These are phyloP conservation scores for Aspergillus hancockii DNA, from an alignment of 495 filamentous ascomycete species.

Conservation along the genomic window DNA sequence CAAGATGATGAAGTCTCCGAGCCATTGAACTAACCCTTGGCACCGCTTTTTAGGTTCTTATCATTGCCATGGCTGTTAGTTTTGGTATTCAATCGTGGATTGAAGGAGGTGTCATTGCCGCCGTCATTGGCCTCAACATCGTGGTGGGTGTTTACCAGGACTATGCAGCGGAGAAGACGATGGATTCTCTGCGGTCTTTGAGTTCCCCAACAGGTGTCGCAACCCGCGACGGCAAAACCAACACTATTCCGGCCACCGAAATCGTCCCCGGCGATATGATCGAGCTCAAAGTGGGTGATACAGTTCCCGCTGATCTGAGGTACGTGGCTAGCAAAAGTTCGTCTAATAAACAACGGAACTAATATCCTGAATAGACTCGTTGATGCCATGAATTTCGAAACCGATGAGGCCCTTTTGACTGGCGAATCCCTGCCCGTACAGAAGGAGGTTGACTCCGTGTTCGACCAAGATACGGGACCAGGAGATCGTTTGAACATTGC, in stretches of 20 bases:
- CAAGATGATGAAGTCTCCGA: neutral
- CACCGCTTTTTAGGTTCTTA: slow-evolving; percentile 51
- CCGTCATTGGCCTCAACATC: slow-evolving; percentile 67
- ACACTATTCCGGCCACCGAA: slow-evolving; percentile 54
- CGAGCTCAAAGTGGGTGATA: slow-evolving; percentile 80
- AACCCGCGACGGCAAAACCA: slow-evolving; percentile 53
- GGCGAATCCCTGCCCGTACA: slow-evolving; percentile 76
- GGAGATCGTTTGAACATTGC: slow-evolving; percentile 73
- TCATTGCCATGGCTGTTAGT: slow-evolving; percentile 69
- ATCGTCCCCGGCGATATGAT: slow-evolving; percentile 68
- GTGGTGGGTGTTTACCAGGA: slow-evolving; percentile 71
- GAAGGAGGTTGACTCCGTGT: slow-evolving; percentile 52
- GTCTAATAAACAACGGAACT: neutral
- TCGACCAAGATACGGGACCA: slow-evolving; percentile 54
- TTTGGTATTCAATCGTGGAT: slow-evolving; percentile 70
- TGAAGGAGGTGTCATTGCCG: slow-evolving; percentile 67
- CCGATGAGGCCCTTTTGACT: slow-evolving; percentile 73
- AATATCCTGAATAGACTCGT: slow-evolving; percentile 43
- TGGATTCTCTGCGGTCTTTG: slow-evolving; percentile 67
- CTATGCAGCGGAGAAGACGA: slow-evolving; percentile 72
- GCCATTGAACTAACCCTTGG: slow-evolving; percentile 5
- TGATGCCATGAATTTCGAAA: slow-evolving; percentile 70
- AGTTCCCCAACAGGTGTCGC: slow-evolving; percentile 63
- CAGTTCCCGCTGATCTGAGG: slow-evolving; percentile 71
- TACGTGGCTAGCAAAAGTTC: slow-evolving; percentile 20